Conservation (phyloP, 192 early-diverging fungal species). For the Coemansia pectinata region DNA sequence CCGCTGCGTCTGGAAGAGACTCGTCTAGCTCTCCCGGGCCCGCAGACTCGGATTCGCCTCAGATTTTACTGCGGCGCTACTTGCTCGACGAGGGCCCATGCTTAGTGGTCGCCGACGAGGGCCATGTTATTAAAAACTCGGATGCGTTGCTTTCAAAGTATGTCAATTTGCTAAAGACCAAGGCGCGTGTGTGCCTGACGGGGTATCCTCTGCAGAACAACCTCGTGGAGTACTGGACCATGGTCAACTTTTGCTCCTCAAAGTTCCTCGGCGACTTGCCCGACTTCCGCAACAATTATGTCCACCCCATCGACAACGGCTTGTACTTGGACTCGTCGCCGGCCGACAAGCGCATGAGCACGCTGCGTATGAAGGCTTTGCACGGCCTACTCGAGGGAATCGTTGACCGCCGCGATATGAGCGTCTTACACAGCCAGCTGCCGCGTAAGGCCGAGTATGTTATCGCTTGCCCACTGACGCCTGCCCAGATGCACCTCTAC, state of each 20-base stretch:
- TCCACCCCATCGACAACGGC: slow-evolving; percentile 62
- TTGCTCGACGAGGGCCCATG: slow-evolving; percentile 68
- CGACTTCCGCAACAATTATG: slow-evolving; percentile 62
- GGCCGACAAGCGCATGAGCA: slow-evolving; percentile 15
- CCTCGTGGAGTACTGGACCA: slow-evolving; percentile 75
- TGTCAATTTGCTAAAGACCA: slow-evolving; percentile 53
- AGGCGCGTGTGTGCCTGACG: slow-evolving; percentile 70
- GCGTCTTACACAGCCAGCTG: slow-evolving; percentile 58
- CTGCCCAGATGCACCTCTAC: slow-evolving; percentile 62
- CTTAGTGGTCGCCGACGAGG: slow-evolving; percentile 80
- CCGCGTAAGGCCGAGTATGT: slow-evolving; percentile 73
- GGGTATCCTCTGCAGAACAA: slow-evolving; percentile 87
- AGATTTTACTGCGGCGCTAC: slow-evolving; percentile 15
- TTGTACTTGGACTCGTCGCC: slow-evolving; percentile 57
- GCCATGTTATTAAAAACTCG: slow-evolving; percentile 71
- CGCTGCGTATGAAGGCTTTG: slow-evolving; percentile 55
- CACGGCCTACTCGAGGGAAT: slow-evolving; percentile 67
- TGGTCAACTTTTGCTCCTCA: slow-evolving; percentile 75
- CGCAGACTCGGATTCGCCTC: not conserved
- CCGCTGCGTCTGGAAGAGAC: not conserved
- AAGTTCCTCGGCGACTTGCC: slow-evolving; percentile 59
- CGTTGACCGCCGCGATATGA: slow-evolving; percentile 60
- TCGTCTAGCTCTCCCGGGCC: not conserved
- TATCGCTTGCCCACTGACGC: slow-evolving; percentile 63
- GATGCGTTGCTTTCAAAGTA: slow-evolving; percentile 23